These are phyloP conservation scores for Xylaria sp. DNA, from an alignment of 2,329 filamentous ascomycete genomes.

Conservation along the genomic window DNA sequence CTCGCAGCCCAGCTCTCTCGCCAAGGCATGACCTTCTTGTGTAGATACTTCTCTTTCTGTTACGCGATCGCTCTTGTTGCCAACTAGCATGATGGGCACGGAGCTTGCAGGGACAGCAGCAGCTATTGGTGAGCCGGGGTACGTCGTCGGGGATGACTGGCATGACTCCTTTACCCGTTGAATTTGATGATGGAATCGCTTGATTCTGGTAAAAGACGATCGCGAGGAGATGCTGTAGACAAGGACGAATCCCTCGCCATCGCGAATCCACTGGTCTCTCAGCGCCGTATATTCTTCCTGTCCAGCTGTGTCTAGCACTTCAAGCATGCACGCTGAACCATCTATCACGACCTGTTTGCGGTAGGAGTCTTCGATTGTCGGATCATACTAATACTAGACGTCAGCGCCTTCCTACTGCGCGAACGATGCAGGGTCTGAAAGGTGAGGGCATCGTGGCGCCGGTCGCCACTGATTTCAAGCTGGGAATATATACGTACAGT, in stretches of 20 bases:
- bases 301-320: conserved; percentile 95
- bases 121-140: conserved; percentile 78
- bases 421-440: neutral
- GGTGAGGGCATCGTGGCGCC: neutral
- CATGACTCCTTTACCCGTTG: conserved; percentile 95
- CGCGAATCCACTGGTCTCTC: conserved; percentile 97
- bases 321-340: conserved; percentile 94
- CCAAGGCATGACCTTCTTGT: conserved; percentile 92
- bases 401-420: conserved; percentile 34
- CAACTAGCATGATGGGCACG: conserved; percentile 96
- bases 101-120: conserved; percentile 69
- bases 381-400: conserved; percentile 72
- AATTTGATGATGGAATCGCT: conserved; percentile 95
- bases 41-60: conserved; percentile 96
- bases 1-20: conserved; percentile 91
- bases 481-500: conserved; percentile 67
- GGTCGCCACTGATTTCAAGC: conserved; percentile 5
- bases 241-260: conserved; percentile 95
- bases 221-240: conserved; percentile 99
- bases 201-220: conserved; percentile 93
- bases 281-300: conserved; percentile 98
- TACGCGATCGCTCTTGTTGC: conserved; percentile 97
- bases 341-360: conserved; percentile 94
- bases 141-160: conserved; percentile 78
- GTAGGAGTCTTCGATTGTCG: conserved; percentile 89